Percentiles rank a stretch among this genome's conserved stretches.
Conservation (phyloP, 768 basidiomycete genomes). For the Amanita fuliginea region DNA sequence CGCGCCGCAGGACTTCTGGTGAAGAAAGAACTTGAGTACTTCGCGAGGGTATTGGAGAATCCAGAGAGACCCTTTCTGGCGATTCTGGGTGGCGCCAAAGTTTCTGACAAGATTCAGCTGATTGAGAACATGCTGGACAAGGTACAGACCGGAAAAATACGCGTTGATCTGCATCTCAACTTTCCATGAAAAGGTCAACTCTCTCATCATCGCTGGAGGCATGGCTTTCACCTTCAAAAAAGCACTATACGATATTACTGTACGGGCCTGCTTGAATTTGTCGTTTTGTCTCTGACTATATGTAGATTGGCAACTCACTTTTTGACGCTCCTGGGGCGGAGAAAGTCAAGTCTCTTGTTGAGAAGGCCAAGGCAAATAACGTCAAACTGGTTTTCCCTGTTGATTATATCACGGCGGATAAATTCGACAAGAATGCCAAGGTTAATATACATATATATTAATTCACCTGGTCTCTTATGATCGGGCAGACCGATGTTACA, state of each 20-base stretch:
- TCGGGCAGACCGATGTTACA: conserved; percentile 53
- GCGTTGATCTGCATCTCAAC: background rate
- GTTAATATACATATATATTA: conserved; percentile 27
- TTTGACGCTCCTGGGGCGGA: conserved; percentile 84
- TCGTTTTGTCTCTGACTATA: background rate
- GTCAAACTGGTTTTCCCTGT: conserved; percentile 94
- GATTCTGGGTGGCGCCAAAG: conserved; percentile 97
- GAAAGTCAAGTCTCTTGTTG: conserved; percentile 74
- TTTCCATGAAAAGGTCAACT: conserved; percentile 60
- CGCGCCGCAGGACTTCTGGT: conserved; percentile 93
- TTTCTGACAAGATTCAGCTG: conserved; percentile 97
- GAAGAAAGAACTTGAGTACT: conserved; percentile 98
- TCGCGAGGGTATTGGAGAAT: conserved; percentile 92
- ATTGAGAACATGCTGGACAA: conserved; percentile 99
- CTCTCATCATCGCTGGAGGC: conserved; percentile 92
- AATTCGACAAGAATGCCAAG: conserved; percentile 87
- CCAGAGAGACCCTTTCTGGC: conserved; percentile 96
- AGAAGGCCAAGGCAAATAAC: conserved; percentile 85
- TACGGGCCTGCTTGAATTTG: conserved; percentile 20
- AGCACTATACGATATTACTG: conserved; percentile 59
- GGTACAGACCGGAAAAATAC: conserved; percentile 27
- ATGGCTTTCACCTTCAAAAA: conserved; percentile 99
- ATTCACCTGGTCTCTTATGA: background rate
- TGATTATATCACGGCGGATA: conserved; percentile 90
- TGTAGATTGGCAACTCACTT: conserved; percentile 87